Evolutionary conservation across 345 rosid species (phyloP).

Genomic region (Cardamine chenopodiifolia): DNA sequence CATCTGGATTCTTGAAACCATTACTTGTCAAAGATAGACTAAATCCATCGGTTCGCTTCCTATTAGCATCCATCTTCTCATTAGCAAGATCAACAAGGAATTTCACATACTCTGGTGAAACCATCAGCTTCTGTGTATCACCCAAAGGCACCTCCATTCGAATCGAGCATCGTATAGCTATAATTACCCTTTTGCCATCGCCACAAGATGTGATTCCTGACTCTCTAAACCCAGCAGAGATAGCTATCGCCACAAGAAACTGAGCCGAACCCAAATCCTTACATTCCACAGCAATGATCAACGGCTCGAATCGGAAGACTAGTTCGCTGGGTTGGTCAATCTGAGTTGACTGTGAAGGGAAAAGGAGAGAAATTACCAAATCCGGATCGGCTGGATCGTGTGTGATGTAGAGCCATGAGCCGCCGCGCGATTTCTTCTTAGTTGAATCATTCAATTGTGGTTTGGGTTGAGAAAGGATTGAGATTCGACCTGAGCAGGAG

Average conservation of each 20-base stretch:
- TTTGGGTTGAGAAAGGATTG: slow-evolving; percentile 76
- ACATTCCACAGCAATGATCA: slow-evolving; percentile 83
- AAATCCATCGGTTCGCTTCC: slow-evolving; percentile 69
- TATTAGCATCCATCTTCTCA: slow-evolving; percentile 85
- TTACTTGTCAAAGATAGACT: slow-evolving; percentile 47
- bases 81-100: slow-evolving; percentile 73
- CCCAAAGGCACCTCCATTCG: slow-evolving; percentile 90
- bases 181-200: slow-evolving; percentile 69
- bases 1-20: slow-evolving; percentile 40
- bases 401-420: slow-evolving; percentile 78
- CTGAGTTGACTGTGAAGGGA: slow-evolving; percentile 36
- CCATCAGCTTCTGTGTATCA: slow-evolving; percentile 52
- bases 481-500: slow-evolving; percentile 94
- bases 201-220: slow-evolving; percentile 83
- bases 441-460: slow-evolving; percentile 18
- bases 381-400: slow-evolving; percentile 67
- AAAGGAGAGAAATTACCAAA: slow-evolving; percentile 56
- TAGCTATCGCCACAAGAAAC: slow-evolving; percentile 67
- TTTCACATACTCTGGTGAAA: slow-evolving; percentile 65
- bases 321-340: slow-evolving; percentile 43
- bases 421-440: slow-evolving; percentile 80
- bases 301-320: slow-evolving; percentile 85
- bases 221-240: slow-evolving; percentile 75
- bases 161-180: slow-evolving; percentile 80
- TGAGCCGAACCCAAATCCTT: slow-evolving; percentile 66